Evolutionary conservation across 805 yeast genomes (phyloP).

Genomic region (Yarrowia bubula): DNA sequence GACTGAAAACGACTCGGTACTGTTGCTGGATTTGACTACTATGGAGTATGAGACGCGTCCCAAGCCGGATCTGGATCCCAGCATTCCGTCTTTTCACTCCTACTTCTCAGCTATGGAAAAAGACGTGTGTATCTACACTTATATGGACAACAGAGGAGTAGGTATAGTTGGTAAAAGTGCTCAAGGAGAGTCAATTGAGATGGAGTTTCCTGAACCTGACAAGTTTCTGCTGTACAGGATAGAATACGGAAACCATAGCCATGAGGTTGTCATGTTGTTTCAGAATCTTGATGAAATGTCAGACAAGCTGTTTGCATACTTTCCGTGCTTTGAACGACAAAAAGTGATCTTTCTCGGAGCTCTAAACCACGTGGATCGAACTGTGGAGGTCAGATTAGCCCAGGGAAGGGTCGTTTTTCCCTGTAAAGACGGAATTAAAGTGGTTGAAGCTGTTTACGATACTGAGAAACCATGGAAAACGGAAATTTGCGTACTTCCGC

Average conservation of each 20-base stretch:
- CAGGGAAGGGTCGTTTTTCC: slow-evolving; percentile 1
- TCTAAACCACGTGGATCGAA: slow-evolving; percentile 3
- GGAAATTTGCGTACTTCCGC: not conserved
- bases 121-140: not conserved
- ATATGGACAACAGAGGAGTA: not conserved
- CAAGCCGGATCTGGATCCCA: not conserved
- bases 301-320: not conserved
- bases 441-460: not conserved
- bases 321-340: slow-evolving; percentile 6
- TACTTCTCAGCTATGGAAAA: not conserved
- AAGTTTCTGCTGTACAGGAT: not conserved
- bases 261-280: not conserved
- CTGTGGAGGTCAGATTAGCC: not conserved
- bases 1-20: not conserved
- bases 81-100: not conserved
- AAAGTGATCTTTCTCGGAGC: not conserved
- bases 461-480: not conserved
- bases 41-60: not conserved
- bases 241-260: not conserved
- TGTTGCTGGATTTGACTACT: not conserved
- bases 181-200: not conserved
- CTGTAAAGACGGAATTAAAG: not conserved
- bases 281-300: not conserved
- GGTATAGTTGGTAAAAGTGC: not conserved
- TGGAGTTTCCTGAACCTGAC: not conserved